Evolutionary conservation across 371 early-diverging fungal genomes (phyloP).

Genomic region (Furculomyces boomerangus): DNA sequence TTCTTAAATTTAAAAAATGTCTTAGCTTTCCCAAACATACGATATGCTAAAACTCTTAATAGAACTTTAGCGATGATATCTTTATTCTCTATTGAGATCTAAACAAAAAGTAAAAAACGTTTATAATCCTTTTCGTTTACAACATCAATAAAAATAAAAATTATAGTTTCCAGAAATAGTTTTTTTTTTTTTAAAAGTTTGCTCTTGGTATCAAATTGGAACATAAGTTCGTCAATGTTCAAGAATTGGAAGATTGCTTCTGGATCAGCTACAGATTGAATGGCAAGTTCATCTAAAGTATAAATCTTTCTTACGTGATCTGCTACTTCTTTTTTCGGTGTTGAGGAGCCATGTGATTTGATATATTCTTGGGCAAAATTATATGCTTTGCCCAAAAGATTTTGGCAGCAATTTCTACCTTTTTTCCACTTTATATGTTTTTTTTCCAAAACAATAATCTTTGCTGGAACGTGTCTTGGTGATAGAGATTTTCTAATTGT

Average conservation of each 20-base stretch:
- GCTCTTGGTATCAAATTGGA: not conserved
- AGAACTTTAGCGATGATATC: no score
- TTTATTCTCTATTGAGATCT: no score
- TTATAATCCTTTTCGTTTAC: no score
- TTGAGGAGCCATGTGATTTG: not conserved
- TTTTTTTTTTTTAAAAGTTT: no score
- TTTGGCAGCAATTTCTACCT: constrained; percentile 93
- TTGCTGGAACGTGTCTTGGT: constrained; percentile 84
- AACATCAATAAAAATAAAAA: no score
- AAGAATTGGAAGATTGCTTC: not conserved
- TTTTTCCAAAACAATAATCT: constrained; percentile 56
- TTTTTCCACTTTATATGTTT: constrained; percentile 93
- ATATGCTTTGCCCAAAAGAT: constrained; percentile 2
- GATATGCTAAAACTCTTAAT: no score
- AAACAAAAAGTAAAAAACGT: no score
- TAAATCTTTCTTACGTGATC: not conserved
- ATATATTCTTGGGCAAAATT: not conserved
- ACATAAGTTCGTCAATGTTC: not conserved
- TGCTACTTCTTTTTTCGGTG: not conserved
- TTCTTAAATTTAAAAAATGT: no score
- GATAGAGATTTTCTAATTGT: constrained; percentile 64
- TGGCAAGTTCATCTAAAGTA: not conserved
- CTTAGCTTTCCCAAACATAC: no score
- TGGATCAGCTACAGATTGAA: not conserved
- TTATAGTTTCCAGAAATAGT: no score